phyloP scores from a whole-genome alignment of 2,329 filamentous ascomycete genomes.

The Fusarium buxicola region DNA sequence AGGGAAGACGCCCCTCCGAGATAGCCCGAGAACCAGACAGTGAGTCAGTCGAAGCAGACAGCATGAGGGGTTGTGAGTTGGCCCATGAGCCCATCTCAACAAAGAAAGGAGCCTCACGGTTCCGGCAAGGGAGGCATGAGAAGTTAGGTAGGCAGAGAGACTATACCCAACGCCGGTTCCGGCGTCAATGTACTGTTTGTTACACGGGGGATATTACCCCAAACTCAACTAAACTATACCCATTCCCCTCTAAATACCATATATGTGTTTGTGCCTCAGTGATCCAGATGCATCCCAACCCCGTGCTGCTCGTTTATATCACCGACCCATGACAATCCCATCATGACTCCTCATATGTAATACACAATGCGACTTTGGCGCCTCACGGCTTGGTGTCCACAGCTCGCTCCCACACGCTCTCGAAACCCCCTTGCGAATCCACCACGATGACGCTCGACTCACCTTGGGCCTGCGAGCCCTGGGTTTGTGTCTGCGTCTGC shows the following conservation, averaged over 20 bases:
- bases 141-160: conserved; percentile 20
- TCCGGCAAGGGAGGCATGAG: not conserved
- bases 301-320: conserved; percentile 30
- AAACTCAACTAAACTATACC: conserved; percentile 18
- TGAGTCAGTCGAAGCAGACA: not conserved
- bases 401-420: conserved; percentile 78
- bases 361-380: conserved; percentile 16
- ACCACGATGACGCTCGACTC: conserved; percentile 68
- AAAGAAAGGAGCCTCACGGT: conserved; percentile 5
- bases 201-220: conserved; percentile 36
- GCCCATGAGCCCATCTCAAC: not conserved
- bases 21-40: too few relatives aligned
- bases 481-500: conserved; percentile 9
- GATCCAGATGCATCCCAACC: conserved; percentile 32
- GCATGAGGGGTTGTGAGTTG: not conserved
- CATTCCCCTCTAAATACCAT: conserved; percentile 25
- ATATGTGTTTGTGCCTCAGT: conserved; percentile 30
- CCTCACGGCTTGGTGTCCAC: conserved; percentile 45
- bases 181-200: conserved; percentile 38
- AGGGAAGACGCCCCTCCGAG: not conserved
- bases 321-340: conserved; percentile 11
- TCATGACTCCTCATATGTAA: conserved; percentile 36
- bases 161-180: conserved; percentile 41
- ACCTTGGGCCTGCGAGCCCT: conserved; percentile 28
- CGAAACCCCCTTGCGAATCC: conserved; percentile 65